Evolutionary conservation across 1,284 basidiomycete genomes (phyloP).

Genomic region (Cryptococcus neoformans): DNA sequence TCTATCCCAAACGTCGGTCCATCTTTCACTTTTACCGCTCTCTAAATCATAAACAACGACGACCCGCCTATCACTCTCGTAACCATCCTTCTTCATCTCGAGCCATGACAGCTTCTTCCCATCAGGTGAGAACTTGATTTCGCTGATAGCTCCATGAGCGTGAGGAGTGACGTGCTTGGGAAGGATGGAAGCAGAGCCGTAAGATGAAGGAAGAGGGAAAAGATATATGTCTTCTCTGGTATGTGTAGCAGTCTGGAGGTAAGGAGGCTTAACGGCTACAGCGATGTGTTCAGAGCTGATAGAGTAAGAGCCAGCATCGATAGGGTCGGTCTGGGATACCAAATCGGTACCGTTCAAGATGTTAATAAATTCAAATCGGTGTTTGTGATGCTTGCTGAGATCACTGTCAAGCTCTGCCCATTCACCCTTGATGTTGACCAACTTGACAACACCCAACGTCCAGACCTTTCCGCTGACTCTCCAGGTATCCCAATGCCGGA

Average conservation of each 20-base stretch:
- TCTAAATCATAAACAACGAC: conserved; percentile 65
- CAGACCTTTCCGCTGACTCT: conserved; percentile 62
- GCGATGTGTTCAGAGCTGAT: conserved; percentile 65
- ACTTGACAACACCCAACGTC: conserved; percentile 33
- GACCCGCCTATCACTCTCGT: conserved; percentile 65
- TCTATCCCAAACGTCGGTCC: conserved; percentile 76
- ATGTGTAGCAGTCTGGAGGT: conserved; percentile 62
- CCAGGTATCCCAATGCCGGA: conserved; percentile 90
- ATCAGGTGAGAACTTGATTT: conserved; percentile 62
- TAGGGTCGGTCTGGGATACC: conserved; percentile 70
- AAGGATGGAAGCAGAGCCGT: not conserved
- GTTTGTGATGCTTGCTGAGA: no score
- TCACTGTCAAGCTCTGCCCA: conserved; percentile 23
- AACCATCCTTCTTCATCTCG: conserved; percentile 78
- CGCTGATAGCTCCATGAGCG: conserved; percentile 73
- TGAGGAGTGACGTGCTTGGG: conserved; percentile 63
- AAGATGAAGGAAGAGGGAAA: conserved; percentile 27
- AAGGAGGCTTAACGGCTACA: conserved; percentile 79
- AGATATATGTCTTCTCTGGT: conserved; percentile 51
- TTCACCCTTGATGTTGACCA: conserved; percentile 51
- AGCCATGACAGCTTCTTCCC: conserved; percentile 79
- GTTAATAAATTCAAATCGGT: conserved; percentile 56
- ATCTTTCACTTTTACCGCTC: conserved; percentile 20
- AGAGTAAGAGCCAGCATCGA: conserved; percentile 58
- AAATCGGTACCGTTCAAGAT: conserved; percentile 64